Evolutionary conservation across 2,329 filamentous ascomycete genomes (phyloP), one percentile per base, ranked within the genome.

Genomic region (Verticillium zaregamsianum): DNA sequence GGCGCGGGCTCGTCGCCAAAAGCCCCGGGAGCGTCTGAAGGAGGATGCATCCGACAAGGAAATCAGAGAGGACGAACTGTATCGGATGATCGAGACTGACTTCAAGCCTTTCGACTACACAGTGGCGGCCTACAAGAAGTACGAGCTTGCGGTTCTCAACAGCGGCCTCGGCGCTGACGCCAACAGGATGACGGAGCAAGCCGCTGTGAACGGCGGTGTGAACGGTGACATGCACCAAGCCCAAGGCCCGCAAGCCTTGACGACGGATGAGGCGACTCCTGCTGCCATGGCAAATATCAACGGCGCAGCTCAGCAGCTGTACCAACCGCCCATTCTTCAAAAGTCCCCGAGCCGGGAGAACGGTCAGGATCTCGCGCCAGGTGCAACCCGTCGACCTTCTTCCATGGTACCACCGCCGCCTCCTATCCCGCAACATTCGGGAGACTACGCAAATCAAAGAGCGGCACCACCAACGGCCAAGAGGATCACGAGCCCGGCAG

Each of bases 81-180:
- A 98, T 74, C 88, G 88, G 66, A 91, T 96, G 85, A 97, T 99
- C 64, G 95, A 99, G 75, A 90, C 86, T 5, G 90, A 97, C 70
- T 99, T 98, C 72, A 88, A 91, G 73, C 92, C 93, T 1, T 99
- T 98, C 73, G 95, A 99, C 74, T 99, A 99, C 76, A 97, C 93
- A 0, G 79, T 89, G 3, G 88, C 91, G 23, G 90, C 88, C 3
- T 94, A 93, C 70, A 88, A 89, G 70, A 89, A 89, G 84, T 92
- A 81, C 8, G 14, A 39, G 20, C 17, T 32, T 61, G 45, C 58
- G 3, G 31, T 28, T 55, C 31, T 15, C 55, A 35, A 35, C 33
- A 35, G 9, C 14, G 35, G 64, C 66, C 67, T 62, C 20, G 23
- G 52, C 31, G 31, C 57, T 49, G 33, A 40, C 37, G n/a, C 17